A percentile compares a stretch with the other conserved stretches of the same genome.
Conservation (phyloP, 805 yeast species). For the Metschnikowia similis region DNA sequence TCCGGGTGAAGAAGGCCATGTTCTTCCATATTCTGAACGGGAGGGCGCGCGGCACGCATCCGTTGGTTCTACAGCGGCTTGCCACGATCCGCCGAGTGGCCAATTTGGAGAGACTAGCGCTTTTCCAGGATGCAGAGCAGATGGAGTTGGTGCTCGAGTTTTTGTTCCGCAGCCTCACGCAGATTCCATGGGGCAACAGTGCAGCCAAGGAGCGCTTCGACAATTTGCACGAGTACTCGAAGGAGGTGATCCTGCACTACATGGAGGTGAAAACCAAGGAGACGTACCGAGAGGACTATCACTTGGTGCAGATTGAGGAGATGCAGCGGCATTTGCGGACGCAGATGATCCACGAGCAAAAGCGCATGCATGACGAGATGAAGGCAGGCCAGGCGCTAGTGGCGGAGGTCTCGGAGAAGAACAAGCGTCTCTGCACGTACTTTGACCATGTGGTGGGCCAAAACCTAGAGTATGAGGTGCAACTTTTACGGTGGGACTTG, state of each 20-base stretch:
- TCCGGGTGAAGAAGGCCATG: conserved; percentile 2
- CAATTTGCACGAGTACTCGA: conserved; percentile 8
- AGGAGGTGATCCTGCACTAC: conserved; percentile 10
- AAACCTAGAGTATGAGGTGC: conserved; percentile 4
- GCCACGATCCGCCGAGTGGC: conserved; percentile 11
- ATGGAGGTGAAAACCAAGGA: conserved; percentile 11
- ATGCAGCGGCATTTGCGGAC: conserved; percentile 10
- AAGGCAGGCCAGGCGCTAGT: conserved; percentile 5
- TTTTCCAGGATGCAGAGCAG: conserved; percentile 8
- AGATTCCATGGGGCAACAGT: conserved; percentile 6
- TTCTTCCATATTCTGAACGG: conserved; percentile 10
- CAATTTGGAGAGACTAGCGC: conserved; percentile 12
- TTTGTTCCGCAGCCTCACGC: conserved; percentile 10
- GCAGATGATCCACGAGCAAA: conserved; percentile 12
- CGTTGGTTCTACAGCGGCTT: conserved; percentile 9
- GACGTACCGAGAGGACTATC: conserved; percentile 7
- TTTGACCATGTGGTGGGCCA: conserved; percentile 6
- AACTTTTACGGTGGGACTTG: conserved; percentile 11
- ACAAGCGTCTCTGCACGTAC: conserved; percentile 8
- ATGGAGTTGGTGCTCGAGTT: conserved; percentile 10
- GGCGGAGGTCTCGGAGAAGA: conserved; percentile 6
- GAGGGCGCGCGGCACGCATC: conserved; percentile 12
- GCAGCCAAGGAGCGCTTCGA: conserved; percentile 7
- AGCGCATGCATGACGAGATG: conserved; percentile 11
- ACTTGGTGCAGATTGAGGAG: conserved; percentile 11